phyloP scores from a whole-genome alignment of 345 rosid species.

The Ceriops decandra region DNA sequence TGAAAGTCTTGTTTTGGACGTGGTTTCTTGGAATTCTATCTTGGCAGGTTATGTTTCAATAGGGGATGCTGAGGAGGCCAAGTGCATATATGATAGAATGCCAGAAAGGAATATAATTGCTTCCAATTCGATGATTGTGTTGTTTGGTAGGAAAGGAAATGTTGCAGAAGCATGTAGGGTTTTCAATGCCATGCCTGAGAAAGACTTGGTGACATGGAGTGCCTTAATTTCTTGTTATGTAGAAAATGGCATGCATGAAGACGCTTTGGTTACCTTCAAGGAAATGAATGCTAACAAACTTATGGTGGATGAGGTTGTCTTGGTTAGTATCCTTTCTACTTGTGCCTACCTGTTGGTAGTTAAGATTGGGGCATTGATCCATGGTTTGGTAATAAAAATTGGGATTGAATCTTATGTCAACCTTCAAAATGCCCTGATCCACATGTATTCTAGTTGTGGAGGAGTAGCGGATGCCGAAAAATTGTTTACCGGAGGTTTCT shows the following conservation, averaged over 20 bases:
- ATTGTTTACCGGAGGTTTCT: constrained; percentile 31
- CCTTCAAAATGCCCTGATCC: constrained; percentile 59
- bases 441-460: constrained; percentile 46
- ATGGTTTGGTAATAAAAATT: constrained; percentile 34
- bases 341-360: constrained; percentile 33
- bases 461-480: constrained; percentile 38
- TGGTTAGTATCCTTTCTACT: constrained; percentile 43
- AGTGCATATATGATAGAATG: constrained; percentile 38
- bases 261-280: constrained; percentile 40
- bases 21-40: constrained; percentile 59
- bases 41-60: constrained; percentile 46
- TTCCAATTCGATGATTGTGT: constrained; percentile 58
- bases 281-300: constrained; percentile 35
- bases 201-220: constrained; percentile 58
- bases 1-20: constrained; percentile 44
- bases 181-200: constrained; percentile 39
- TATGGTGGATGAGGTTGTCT: constrained; percentile 44
- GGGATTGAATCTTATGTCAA: constrained; percentile 47
- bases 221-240: constrained; percentile 55
- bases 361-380: constrained; percentile 32
- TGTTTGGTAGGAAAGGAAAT: constrained; percentile 41
- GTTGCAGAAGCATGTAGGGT: constrained; percentile 39
- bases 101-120: constrained; percentile 45
- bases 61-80: constrained; percentile 45
- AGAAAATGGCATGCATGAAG: constrained; percentile 38